These are phyloP conservation scores for Dryadomyces quercus-mongolicae DNA, from an alignment of 2,329 filamentous ascomycete genomes.

Conservation along the genomic window DNA sequence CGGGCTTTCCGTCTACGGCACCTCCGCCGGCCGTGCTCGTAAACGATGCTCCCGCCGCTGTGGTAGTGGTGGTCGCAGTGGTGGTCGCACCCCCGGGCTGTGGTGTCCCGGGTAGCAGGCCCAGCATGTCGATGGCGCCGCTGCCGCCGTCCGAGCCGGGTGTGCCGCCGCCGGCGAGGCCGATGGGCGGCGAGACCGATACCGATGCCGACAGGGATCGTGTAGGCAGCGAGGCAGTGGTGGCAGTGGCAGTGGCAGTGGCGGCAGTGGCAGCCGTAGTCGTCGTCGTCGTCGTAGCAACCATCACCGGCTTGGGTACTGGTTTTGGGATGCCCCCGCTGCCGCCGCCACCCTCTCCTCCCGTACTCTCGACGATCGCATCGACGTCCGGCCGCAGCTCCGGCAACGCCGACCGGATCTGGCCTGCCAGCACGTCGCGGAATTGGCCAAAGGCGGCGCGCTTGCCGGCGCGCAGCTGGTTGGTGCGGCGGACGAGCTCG, in stretches of 20 bases:
- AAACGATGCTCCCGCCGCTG: neutral
- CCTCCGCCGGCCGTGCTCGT: neutral
- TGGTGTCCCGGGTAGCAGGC: constrained; percentile 10
- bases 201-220: neutral
- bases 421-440: constrained; percentile 47
- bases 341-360: neutral
- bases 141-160: neutral
- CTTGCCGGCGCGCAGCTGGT: constrained; percentile 57
- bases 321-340: neutral
- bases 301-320: neutral
- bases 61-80: neutral
- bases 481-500: constrained; percentile 52
- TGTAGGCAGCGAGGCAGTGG: neutral
- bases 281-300: neutral
- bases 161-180: neutral
- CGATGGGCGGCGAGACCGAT: constrained; percentile 2
- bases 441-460: constrained; percentile 47
- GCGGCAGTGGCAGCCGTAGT: neutral
- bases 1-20: neutral
- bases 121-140: constrained; percentile 9
- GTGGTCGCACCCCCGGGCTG: neutral
- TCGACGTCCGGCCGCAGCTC: constrained; percentile 44
- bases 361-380: constrained; percentile 32
- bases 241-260: neutral
- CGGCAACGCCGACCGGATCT: constrained; percentile 45